Evolutionary conservation across 1,139 yeast species (phyloP), one percentile per base, ranked within the genome.

Genomic region (Kurtzmaniella quercitrusa): DNA sequence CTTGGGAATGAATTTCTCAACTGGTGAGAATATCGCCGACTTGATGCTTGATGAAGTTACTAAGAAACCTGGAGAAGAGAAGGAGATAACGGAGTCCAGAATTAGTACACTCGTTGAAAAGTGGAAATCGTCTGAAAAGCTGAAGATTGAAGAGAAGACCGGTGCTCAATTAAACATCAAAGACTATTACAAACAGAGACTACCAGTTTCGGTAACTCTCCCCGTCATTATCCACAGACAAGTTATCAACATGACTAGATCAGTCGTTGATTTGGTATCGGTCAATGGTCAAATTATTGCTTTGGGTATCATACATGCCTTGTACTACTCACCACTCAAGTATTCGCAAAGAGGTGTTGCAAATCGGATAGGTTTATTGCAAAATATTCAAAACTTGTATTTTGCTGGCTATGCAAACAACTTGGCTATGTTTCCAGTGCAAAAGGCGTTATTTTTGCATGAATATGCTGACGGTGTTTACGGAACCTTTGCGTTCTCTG

Each of bases 391-490:
- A 18, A 80, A 88, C 21, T 60, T 88, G 40, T 88, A 84, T 55
- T 88, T 82, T 58, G 82, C 83, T 41, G 96, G 96, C 1, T 80
- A 88, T 72, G 70, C 88, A 39, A 85, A 84, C 53, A 88, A 87
- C 54, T 66, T 87, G 54, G 77, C 93, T 2, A 71, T 84, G 9
- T 88, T 83, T 56, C 95, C 95, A 2, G 59, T 68, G 14, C 95
- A 88, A 53, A 68, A 91, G 49, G 76, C 83, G 48, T 78, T 84
- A 40, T 88, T 88, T 58, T 87, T 85, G 55, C 86, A 85, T 47
- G 96, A 88, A 54, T 82, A 78, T 52, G 76, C 76, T 47, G 96
- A 88, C 57, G 82, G 82, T 32, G 78, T 85, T 2, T 84, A 87
- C 53, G 85, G 87, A 0, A 75, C 80, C 5, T 55, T 73, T 3